Evolutionary conservation across 1,284 basidiomycete species (phyloP), one percentile per base, ranked within the genome.

Genomic region (Abortiporus biennis): DNA sequence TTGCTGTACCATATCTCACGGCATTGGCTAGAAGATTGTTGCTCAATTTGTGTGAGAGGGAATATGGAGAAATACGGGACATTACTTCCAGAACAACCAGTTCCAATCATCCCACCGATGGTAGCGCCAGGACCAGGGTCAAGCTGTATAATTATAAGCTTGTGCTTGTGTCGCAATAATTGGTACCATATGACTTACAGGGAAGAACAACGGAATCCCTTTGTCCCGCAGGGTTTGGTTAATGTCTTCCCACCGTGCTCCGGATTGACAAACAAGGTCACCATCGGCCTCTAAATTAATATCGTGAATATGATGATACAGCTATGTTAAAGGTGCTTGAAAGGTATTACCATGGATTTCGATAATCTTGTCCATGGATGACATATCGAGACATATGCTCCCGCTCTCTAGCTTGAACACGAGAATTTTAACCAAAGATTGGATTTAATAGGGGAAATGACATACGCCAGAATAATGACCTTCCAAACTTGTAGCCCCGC

Each of bases 211-310:
- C 1, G 80, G 74, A 42, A 82, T 79, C 1, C 72, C 83, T 53
- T 80, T 72, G 19, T 81, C 76, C 47, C 76, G 78, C 16, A 96
- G 71, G 6, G 76, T 68, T 16, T 69, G 67, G 55, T 97, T 98
- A 44, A 98, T 77, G 42, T 88, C 86, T 57, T 94, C 90, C 90
- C 92, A 97, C 27, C 80, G 74, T 23, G 85, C 75, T 4, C 92
- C 93, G 29, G 91, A 68, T 63, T 92, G 89, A 45, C 85, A 87
- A 8, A 78, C 69, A 30, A 89, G 68, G 57, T 93, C 91, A 5
- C 80, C 78, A 51, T 85, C 80, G 3, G 62, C 64, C 56, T 73
- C 75, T 78, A 47, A 23, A 38, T 31, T 32, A 38, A 32, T 16
- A 21, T 20, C 41, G 12, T 15, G 21, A 16, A 16, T 43, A 15